Evolutionary conservation across 495 filamentous ascomycete species (phyloP).

Genomic region (Trichocladium uniseriatum): DNA sequence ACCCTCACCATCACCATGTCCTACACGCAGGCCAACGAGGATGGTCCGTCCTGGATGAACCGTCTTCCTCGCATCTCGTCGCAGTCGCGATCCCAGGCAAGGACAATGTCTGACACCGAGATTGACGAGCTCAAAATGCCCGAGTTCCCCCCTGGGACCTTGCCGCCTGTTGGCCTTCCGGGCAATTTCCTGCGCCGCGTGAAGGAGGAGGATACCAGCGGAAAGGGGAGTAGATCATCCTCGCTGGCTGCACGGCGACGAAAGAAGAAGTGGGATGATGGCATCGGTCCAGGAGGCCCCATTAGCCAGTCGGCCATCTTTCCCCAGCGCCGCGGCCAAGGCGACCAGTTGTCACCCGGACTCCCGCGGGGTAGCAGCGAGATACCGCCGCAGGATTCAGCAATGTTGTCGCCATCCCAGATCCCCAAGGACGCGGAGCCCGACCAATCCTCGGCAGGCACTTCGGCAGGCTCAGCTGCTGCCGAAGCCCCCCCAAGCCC

Average conservation of each 20-base stretch:
- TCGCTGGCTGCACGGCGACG: slow-evolving; percentile 53
- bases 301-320: slow-evolving; percentile 85
- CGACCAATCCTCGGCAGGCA: slow-evolving; percentile 12
- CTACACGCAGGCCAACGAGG: slow-evolving; percentile 82
- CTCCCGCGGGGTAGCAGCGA: slow-evolving; percentile 4
- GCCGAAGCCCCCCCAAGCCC: slow-evolving; percentile 18
- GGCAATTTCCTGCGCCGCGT: slow-evolving; percentile 76
- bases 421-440: slow-evolving; percentile 7
- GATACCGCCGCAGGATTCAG: slow-evolving; percentile 19
- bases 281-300: slow-evolving; percentile 74
- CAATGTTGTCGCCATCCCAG: slow-evolving; percentile 18
- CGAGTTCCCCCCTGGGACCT: slow-evolving; percentile 63
- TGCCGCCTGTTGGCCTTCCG: slow-evolving; percentile 66
- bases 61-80: slow-evolving; percentile 85
- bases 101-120: slow-evolving; percentile 49
- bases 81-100: slow-evolving; percentile 75
- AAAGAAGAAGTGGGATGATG: slow-evolving; percentile 60
- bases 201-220: slow-evolving; percentile 62
- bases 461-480: too few relatives aligned
- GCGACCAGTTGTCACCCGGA: slow-evolving; percentile 23
- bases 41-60: slow-evolving; percentile 90
- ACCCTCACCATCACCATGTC: slow-evolving; percentile 92
- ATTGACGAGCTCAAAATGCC: slow-evolving; percentile 47
- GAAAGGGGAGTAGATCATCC: slow-evolving; percentile 45
- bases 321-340: slow-evolving; percentile 50